Conservation (phyloP, 208 protist species). For the Wallacemonas sp. region DNA sequence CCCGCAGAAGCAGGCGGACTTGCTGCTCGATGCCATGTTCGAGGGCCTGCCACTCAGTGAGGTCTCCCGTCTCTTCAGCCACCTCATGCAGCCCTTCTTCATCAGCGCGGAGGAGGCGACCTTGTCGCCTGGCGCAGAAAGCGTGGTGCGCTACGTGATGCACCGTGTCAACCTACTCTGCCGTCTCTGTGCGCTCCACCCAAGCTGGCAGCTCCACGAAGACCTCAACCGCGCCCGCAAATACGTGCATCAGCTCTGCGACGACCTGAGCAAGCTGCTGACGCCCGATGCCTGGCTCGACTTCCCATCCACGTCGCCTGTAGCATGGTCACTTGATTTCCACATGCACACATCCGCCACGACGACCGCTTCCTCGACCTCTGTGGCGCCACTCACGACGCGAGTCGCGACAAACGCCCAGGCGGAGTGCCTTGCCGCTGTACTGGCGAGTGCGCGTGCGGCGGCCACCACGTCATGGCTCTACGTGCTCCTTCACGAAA, state of each 20-base stretch:
- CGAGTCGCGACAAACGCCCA: slow-evolving; percentile 49
- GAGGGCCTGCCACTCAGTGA: slow-evolving; percentile 30
- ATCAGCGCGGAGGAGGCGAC: slow-evolving; percentile 8
- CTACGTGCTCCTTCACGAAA: slow-evolving; percentile 45
- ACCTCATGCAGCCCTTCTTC: slow-evolving; percentile 29
- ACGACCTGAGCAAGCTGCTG: slow-evolving; percentile 7
- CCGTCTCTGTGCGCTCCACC: slow-evolving; percentile 36
- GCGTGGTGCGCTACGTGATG: slow-evolving; percentile 33
- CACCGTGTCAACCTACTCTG: slow-evolving; percentile 24
- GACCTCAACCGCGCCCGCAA: slow-evolving; percentile 31
- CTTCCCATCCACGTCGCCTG: neutral
- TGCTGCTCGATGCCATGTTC: slow-evolving; percentile 34
- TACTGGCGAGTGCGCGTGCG: slow-evolving; percentile 41
- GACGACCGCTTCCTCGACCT: neutral
- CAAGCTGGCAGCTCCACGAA: slow-evolving; percentile 38
- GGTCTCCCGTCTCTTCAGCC: slow-evolving; percentile 19
- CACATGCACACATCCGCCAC: slow-evolving; percentile 20
- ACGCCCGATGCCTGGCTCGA: slow-evolving; percentile 9
- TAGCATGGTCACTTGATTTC: slow-evolving; percentile 5
- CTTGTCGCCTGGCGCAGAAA: slow-evolving; percentile 39
- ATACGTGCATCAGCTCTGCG: neutral
- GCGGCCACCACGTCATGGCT: slow-evolving; percentile 55
- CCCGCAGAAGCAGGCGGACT: slow-evolving; percentile 25
- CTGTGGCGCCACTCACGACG: slow-evolving; percentile 12
- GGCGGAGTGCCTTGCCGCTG: slow-evolving; percentile 40